Base-by-base conservation (phyloP, 2,329 filamentous ascomycete species). In the Monosporascus ibericus region DNA sequence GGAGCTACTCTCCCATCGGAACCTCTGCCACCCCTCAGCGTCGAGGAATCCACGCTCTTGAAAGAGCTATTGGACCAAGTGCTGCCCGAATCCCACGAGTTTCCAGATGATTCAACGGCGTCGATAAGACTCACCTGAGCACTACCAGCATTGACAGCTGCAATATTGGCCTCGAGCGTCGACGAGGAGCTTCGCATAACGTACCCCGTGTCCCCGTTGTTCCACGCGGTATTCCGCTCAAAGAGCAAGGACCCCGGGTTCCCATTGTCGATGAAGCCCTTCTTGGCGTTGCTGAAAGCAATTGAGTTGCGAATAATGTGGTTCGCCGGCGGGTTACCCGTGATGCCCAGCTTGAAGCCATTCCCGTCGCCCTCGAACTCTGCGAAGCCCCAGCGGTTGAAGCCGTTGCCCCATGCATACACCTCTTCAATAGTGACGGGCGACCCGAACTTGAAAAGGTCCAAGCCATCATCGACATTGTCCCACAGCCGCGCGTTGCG, bases 391-490 rank as follows among this genome's bases (percentile, higher is more conserved):
- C 72, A 76, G 30, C 68, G 65, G 52, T 76, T 75, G 52, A 71
- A 69, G 3, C 73, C 73, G 56, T 76, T 76, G 40, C 71, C 71
- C 72, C 72, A 76, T 4, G 72, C 60, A 48, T 73, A 68, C 5
- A 70, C 70, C 52, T 75, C 72, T 48, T 73, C 66, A 30, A 76
- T 62, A 2, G 69, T 72, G 20, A 75, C 66, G 7, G 67, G 60
- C 14, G 67, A 71, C 37, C 63, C 68, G 56, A 75, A 76, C 63
- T 61, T 60, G 48, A 58, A 76, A 1, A 76, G 61, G 56, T 76
- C 74, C 5, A 76, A 63, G 1, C 75, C 75, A 49, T 78, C 75
- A 39, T 78, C 75, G 6, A 77, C 75, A 34, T 78, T 78, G 50
- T 78, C 70, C 73, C 74, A 78, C 0, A 78, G 66, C 18, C 75